Evolutionary conservation across 768 basidiomycete species (phyloP).

Genomic region (Boletus tomentosulus): DNA sequence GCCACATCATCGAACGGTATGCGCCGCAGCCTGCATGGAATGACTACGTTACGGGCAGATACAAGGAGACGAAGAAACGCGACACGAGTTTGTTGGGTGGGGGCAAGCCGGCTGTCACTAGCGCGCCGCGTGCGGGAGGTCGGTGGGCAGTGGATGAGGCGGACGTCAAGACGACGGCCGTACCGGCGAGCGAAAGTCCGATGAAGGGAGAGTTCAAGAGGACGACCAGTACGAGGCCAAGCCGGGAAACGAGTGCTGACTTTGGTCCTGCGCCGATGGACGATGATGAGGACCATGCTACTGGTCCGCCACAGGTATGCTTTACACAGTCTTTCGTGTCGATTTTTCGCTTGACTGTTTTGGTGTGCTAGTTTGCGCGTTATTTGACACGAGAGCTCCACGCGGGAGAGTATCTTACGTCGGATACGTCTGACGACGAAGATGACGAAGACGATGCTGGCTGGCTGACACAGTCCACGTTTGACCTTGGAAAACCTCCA

Average conservation of each 20-base stretch:
- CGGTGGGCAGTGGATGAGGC: slow-evolving; percentile 75
- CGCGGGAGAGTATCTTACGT: slow-evolving; percentile 51
- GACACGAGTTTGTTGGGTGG: slow-evolving; percentile 82
- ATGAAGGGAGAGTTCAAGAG: slow-evolving; percentile 58
- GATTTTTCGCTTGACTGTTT: not conserved
- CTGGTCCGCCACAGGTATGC: slow-evolving; percentile 44
- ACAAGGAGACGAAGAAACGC: slow-evolving; percentile 79
- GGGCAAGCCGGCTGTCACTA: slow-evolving; percentile 63
- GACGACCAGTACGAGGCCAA: slow-evolving; percentile 38
- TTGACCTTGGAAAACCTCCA: slow-evolving; percentile 50
- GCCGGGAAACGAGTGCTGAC: slow-evolving; percentile 55
- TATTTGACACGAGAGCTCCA: slow-evolving; percentile 76
- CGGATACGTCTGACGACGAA: slow-evolving; percentile 49
- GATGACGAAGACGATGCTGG: slow-evolving; percentile 70
- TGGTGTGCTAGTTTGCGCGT: slow-evolving; percentile 59
- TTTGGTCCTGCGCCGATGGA: slow-evolving; percentile 55
- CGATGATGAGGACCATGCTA: slow-evolving; percentile 42
- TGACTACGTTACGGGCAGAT: slow-evolving; percentile 80
- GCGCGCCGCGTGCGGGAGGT: slow-evolving; percentile 28
- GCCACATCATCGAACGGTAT: slow-evolving; percentile 55
- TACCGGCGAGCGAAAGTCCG: slow-evolving; percentile 14
- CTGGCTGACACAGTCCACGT: slow-evolving; percentile 78
- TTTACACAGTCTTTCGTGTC: not conserved
- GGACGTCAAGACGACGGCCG: slow-evolving; percentile 33
- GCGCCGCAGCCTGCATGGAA: slow-evolving; percentile 85